Percentiles rank a stretch among this genome's conserved stretches.
Evolutionary conservation across 2,329 filamentous ascomycete genomes (phyloP).

Genomic region (Trichoderma atrobrunneum): DNA sequence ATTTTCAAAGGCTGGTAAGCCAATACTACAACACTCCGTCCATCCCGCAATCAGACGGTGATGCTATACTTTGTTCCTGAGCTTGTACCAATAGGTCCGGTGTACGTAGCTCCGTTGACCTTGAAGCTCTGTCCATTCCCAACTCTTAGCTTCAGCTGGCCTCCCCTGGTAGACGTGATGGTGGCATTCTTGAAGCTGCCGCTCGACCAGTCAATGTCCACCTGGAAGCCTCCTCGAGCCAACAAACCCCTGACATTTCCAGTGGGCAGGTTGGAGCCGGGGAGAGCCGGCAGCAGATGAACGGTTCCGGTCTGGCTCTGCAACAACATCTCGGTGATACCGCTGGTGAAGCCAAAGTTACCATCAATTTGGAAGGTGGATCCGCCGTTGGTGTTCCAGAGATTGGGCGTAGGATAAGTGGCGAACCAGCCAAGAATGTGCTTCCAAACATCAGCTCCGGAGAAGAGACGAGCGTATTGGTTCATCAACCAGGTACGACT

Average conservation of each 20-base stretch:
- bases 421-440: conserved; percentile 29
- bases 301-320: conserved; percentile 36
- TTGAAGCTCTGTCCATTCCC: conserved; percentile 21
- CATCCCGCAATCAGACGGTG: background rate
- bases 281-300: conserved; percentile 29
- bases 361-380: conserved; percentile 48
- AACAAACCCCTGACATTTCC: conserved; percentile 25
- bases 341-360: conserved; percentile 46
- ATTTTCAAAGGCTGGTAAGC: background rate
- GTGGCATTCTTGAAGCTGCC: conserved; percentile 23
- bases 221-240: conserved; percentile 24
- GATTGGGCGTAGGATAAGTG: conserved; percentile 28
- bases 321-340: conserved; percentile 44
- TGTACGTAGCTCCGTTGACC: conserved; percentile 24
- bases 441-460: conserved; percentile 32
- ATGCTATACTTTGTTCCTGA: conserved; percentile 14
- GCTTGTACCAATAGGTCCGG: conserved; percentile 8
- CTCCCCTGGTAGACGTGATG: conserved; percentile 25
- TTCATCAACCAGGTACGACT: conserved; percentile 47
- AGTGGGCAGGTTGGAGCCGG: conserved; percentile 21
- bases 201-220: conserved; percentile 25
- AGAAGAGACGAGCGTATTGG: conserved; percentile 43
- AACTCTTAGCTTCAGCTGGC: conserved; percentile 24
- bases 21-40: fast-evolving
- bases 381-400: conserved; percentile 38